Base-by-base conservation (phyloP, 1,139 yeast species). In the Blastobotrys aristatus region DNA sequence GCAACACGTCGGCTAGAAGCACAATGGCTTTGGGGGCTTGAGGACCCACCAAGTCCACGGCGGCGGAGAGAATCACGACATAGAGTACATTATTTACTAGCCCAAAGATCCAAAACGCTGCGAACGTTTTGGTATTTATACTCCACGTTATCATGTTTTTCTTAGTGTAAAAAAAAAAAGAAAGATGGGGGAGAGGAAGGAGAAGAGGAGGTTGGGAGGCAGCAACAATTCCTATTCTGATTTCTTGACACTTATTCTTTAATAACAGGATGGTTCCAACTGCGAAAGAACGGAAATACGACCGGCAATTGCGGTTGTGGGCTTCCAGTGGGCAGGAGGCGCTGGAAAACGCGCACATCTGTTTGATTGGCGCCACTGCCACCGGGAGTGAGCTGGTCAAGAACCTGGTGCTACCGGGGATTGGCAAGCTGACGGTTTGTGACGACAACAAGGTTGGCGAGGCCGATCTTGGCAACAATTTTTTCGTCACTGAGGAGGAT, bases 241-340 rank as follows among this genome's bases (percentile, higher is more conserved):
- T 17, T 32, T 6, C 11, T 32, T 14, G 11, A 31, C 35, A 17
- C 5, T 11, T 34, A 14, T 10, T 6, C 10, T 24, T 10, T 24
- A 38, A 24, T 27, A n/a, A n/a, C n/a, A n/a, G n/a, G 42, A 34
- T 39, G 6, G 34, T 45, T 11, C 61, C 58, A 10, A 50, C 57
- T 16, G 57, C 52, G 36, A 60, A 54, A 49, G 65, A 58, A 39
- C 54, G 57, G 35, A 62, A 60, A 47, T 90, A 88, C 63, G 97
- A 92, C 66, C 75, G 98, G 41, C 98, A 92, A 63, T 68, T 90
- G 51, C 75, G 97, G 36, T 69, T 92, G 17, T 92, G 98, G 98
- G 92, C 88, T 0, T 60, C 76, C 0, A 66, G 75, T 1, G 97
- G 97, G 2, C 98, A 92, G 60, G 57, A 67, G 6, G 72, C 74